These are phyloP conservation scores for Colletotrichum tofieldiae DNA, from an alignment of 2,329 filamentous ascomycete species.

Conservation along the genomic window DNA sequence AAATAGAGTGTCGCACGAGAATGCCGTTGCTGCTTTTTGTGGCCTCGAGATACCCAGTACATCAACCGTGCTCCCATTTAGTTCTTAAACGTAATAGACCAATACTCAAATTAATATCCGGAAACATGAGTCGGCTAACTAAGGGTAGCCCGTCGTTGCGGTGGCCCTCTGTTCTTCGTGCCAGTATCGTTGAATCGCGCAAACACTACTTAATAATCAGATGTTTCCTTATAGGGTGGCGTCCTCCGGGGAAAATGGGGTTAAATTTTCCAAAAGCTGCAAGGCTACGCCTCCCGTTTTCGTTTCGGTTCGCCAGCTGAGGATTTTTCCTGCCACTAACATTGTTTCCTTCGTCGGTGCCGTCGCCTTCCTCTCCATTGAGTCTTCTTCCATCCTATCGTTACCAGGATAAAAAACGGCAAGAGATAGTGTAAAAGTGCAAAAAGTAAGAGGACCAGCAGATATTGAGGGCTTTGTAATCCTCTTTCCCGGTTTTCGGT, in stretches of 20 bases:
- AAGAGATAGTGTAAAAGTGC: not conserved
- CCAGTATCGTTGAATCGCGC: not conserved
- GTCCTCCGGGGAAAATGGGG: not conserved
- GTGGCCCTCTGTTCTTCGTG: not conserved
- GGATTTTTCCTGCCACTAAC: not conserved
- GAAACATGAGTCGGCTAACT: too few relatives aligned
- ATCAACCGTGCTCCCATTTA: not conserved
- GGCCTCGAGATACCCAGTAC: constrained; percentile 8
- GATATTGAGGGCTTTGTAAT: not conserved
- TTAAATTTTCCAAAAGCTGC: not conserved
- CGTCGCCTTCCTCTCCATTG: not conserved
- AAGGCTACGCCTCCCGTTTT: not conserved
- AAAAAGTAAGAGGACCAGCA: too few relatives aligned
- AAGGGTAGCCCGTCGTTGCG: not conserved
- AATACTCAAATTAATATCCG: not conserved
- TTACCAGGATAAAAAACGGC: not conserved
- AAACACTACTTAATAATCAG: not conserved
- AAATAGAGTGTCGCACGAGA: too few relatives aligned
- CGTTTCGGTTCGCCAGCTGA: not conserved
- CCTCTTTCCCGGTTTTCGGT: not conserved
- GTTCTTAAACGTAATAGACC: not conserved
- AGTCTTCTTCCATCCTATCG: too few relatives aligned
- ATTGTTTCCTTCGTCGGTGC: not conserved
- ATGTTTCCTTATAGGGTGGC: too few relatives aligned
- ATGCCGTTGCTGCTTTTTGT: not conserved